Evolutionary conservation across 2,329 filamentous ascomycete genomes (phyloP), one percentile per base, ranked within the genome.

Genomic region (Colletotrichum tropicicola): DNA sequence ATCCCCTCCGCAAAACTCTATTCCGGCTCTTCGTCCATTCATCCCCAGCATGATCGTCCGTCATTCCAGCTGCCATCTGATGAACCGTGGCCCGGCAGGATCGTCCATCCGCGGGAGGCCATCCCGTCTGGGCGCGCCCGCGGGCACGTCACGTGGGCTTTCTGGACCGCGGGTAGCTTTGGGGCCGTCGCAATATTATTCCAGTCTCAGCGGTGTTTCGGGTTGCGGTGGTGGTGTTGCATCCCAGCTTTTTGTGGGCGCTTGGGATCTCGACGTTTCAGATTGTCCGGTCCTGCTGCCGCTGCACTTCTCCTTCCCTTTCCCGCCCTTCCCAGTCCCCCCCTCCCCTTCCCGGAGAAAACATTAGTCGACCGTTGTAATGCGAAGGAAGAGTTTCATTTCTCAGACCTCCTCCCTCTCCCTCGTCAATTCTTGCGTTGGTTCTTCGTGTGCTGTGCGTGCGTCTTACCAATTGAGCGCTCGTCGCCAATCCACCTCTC

Each of bases 171-270:
- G 13, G 32, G 13, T 35, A n/a, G n/a, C n/a, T n/a, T n/a, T n/a
- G n/a, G n/a, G n/a, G n/a, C n/a, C n/a, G n/a, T 19, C 32, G 41
- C 45, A 30, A 43, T 53, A 55, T 32, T 51, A 55, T 48, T 28
- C 15, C 47, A 39, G 63, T 66, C 59, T 64, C 63, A 66, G 59
- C 58, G 44, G 45, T 64, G 63, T 66, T 66, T 66, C 63, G 58
- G 52, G 45, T 52, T 51, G 52, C 59, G 44, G 51, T 53, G 30
- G 63, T 30, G 30, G 19, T 60, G 35, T 61, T 44, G 37, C 61
- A 49, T 61, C 60, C 51, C 59, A 52, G 44, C 58, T 63, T 32
- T 45, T 56, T 35, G 58, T 62, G 62, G 57, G 58, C 49, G 27
- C 43, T 45, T 44, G 45, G 32, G 48, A 49, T 47, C 51, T 35